Evolutionary conservation across 2,329 filamentous ascomycete genomes (phyloP), one percentile per base, ranked within the genome.

Genomic region (Sporothrix humicola): DNA sequence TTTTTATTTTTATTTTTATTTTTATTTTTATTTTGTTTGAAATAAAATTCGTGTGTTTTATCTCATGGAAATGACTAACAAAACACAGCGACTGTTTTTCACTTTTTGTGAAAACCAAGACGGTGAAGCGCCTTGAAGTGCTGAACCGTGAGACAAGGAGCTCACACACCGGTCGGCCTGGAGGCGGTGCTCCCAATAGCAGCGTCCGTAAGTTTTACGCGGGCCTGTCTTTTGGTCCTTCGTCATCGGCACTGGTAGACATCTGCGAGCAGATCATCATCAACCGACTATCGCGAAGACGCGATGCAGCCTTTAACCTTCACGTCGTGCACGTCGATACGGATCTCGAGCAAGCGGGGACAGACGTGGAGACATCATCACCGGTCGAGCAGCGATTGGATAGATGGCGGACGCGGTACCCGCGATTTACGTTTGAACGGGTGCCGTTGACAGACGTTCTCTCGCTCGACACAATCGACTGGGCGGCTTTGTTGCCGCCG

Each of bases 191-290:
- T 4, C 13, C 44, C 44, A 78, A 74, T 37, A 44, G 20, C 42
- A 61, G 75, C 48, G 31, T 42, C 48, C 48, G 88, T 79, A 80
- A 88, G 79, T 88, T 97, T 66, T 84, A 97, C 20, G 84, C 97
- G 23, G 93, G 94, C 6, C 84, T 98, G 1, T 97, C 95, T 0
- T 91, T 94, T 78, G 95, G 96, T 0, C 85, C 92, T 1, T 96
- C 93, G 1, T 98, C 95, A 0, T 87, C 92, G 15, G 88, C 90
- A 15, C 85, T 99, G 59, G 85, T 97, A 44, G 88, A 95, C 78
- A 86, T 97, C 26, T 84, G 98, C 72, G 88, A 93, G 80, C 84
- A 87, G 74, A 92, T 94, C 79, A 85, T 92, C 63, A 85, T 88
- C 76, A 87, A 86, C 72, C 92, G 95, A 80, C 85, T 87, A 56